Base-by-base conservation (phyloP, 2,329 filamentous ascomycete genomes). In the Colletotrichum higginsianum region DNA sequence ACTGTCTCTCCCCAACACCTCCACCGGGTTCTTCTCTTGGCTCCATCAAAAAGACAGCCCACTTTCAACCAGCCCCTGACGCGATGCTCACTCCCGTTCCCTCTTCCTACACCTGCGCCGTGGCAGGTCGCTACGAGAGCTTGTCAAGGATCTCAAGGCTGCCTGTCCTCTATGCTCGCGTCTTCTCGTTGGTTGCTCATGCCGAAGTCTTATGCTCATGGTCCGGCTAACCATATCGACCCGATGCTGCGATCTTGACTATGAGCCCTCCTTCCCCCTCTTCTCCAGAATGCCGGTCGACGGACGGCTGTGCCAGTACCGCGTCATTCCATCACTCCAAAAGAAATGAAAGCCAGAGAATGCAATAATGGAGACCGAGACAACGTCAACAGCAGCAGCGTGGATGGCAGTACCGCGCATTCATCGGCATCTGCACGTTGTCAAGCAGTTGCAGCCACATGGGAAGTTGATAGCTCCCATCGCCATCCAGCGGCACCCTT, bases 11-110 rank as follows among this genome's bases (percentile, higher is more conserved):
- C n/a, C 38, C 50, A 68, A 64, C 62, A 61, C 49, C 47, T 52
- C 52, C 63, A 61, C 46, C 50, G 53, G 57, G 71, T 58, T 64
- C 57, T 53, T 58, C 56, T 57, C 66, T 67, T 73, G 65, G 63
- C 65, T 44, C 61, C 57, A 57, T 56, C 66, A 40, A 55, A 65
- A 73, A 61, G 65, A 71, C 62, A 73, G 66, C 61, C 61, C 71
- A 69, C 47, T 64, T 49, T 67, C 40, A 40, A 55, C 42, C 44
- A 38, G 62, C 56, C 49, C 70, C 66, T 71, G 57, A 63, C 60
- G 38, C 62, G 50, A 66, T 60, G 61, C 46, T 61, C 69, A 68
- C 61, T 66, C 38, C 18, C 61, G 15, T 60, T 65, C 35, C 53
- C 53, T 62, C 52, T 57, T 67, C 40, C 30, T 62, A 35, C 23